Percentiles rank a stretch among this genome's conserved stretches.
Conservation (phyloP, 2,329 filamentous ascomycete genomes). For the Chaetomium globosum region DNA sequence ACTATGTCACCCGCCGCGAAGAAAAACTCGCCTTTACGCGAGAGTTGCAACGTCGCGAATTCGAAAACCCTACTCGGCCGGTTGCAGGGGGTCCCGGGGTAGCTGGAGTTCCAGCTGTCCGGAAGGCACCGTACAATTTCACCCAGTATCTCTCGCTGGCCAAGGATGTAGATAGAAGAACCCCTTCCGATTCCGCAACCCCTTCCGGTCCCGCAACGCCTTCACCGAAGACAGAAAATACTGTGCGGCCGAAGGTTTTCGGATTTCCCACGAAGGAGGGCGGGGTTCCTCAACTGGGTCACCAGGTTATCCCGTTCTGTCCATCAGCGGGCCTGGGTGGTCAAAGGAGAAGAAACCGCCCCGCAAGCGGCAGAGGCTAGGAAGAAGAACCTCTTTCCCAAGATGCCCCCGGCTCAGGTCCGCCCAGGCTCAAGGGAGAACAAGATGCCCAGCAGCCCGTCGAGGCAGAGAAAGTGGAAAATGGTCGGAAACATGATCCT, state of each 20-base stretch:
- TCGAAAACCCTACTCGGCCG: background rate
- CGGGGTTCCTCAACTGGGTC: constrained; percentile 8
- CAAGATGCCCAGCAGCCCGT: constrained; percentile 19
- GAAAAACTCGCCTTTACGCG: constrained; percentile 31
- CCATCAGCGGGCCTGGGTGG: background rate
- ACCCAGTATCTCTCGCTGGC: constrained; percentile 19
- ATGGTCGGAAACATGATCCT: constrained; percentile 47
- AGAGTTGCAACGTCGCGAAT: constrained; percentile 25
- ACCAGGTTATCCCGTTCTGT: background rate
- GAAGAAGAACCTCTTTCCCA: constrained; percentile 39
- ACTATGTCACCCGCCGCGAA: constrained; percentile 44
- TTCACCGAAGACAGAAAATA: constrained; percentile 4
- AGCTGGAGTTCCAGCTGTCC: background rate
- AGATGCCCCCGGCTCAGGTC: constrained; percentile 32
- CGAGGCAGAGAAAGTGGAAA: constrained; percentile 13
- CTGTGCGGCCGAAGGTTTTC: constrained; percentile 13
- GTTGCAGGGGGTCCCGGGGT: constrained; percentile 1
- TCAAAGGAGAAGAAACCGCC: constrained; percentile 19
- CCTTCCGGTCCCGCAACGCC: background rate
- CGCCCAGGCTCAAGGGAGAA: constrained; percentile 33
- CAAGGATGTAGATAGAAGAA: background rate
- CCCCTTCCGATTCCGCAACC: too few species aligned
- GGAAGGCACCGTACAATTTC: constrained; percentile 19
- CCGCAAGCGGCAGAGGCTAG: constrained; percentile 34
- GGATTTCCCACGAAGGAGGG: constrained; percentile 19